Percentiles rank a stretch among this genome's conserved stretches.
Evolutionary conservation across 2,329 filamentous ascomycete genomes (phyloP).

Genomic region (Mycosphaerella arachidis): DNA sequence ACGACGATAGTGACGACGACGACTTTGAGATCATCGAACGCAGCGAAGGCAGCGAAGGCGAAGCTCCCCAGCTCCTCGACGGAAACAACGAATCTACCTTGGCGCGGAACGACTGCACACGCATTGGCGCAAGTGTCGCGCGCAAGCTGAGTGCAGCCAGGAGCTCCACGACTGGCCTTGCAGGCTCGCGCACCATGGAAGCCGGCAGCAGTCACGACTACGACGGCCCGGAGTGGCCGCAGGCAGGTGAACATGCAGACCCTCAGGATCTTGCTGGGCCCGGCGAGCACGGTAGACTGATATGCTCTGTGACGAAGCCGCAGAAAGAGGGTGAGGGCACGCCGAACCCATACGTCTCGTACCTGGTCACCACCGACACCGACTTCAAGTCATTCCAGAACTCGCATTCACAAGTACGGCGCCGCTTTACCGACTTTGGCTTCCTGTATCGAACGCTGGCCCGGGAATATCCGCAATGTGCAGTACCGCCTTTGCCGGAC

Average conservation of each 20-base stretch:
- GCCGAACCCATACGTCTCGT: constrained; percentile 95
- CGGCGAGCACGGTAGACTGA: constrained; percentile 66
- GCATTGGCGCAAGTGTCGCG: neutral
- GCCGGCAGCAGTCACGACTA: constrained; percentile 58
- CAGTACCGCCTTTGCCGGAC: constrained; percentile 89
- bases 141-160: neutral
- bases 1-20: constrained; percentile 7
- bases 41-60: constrained; percentile 10
- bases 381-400: constrained; percentile 92
- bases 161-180: constrained; percentile 5
- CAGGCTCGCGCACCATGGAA: constrained; percentile 25
- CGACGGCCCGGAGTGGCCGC: constrained; percentile 71
- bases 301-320: constrained; percentile 77
- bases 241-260: constrained; percentile 49
- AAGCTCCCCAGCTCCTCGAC: constrained; percentile 3
- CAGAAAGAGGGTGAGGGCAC: constrained; percentile 95
- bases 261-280: constrained; percentile 58
- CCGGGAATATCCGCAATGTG: constrained; percentile 83
- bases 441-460: constrained; percentile 90
- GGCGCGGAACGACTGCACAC: neutral
- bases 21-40: constrained; percentile 18
- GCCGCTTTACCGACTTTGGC: constrained; percentile 95
- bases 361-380: constrained; percentile 86
- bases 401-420: constrained; percentile 70
- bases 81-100: neutral